Conservation (phyloP, 176 grass and related monocot genomes). For the Oryza officinalis region DNA sequence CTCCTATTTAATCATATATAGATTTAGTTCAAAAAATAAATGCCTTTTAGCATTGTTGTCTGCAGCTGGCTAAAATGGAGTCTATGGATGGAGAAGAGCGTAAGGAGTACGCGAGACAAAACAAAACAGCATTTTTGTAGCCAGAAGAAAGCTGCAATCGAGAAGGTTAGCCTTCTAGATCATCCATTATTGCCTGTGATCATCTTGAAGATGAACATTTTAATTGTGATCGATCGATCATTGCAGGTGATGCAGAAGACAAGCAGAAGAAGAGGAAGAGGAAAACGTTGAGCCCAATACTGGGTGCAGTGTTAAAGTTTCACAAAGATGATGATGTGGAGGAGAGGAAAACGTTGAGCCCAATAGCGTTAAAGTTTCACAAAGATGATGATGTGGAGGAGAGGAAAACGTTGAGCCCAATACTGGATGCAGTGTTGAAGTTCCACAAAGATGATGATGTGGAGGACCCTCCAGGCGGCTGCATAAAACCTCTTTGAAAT, state of each 20-base stretch:
- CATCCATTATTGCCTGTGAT: not conserved
- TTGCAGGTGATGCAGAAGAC: not conserved
- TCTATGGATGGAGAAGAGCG: not conserved
- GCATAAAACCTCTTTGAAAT: not conserved
- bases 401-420: not conserved
- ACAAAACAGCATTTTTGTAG: not conserved
- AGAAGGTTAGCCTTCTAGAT: slow-evolving; percentile 3
- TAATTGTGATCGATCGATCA: not conserved
- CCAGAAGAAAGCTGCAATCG: slow-evolving; percentile 1
- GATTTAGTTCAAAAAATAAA: not conserved
- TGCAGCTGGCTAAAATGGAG: slow-evolving; percentile 9
- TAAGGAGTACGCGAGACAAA: not conserved
- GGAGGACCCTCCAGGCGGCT: not conserved
- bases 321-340: not conserved
- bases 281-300: not conserved
- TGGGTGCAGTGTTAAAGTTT: slow-evolving; percentile 33
- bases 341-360: not conserved
- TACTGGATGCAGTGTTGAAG: slow-evolving; percentile 31
- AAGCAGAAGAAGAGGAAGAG: slow-evolving; percentile 18
- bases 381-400: too few species aligned
- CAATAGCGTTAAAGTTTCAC: slow-evolving; percentile 36
- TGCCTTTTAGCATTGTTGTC: not conserved
- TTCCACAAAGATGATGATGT: slow-evolving; percentile 17
- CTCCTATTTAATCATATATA: not conserved
- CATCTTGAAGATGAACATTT: not conserved